phyloP scores from a whole-genome alignment of 495 filamentous ascomycete species.

The Aspergillus hancockii region DNA sequence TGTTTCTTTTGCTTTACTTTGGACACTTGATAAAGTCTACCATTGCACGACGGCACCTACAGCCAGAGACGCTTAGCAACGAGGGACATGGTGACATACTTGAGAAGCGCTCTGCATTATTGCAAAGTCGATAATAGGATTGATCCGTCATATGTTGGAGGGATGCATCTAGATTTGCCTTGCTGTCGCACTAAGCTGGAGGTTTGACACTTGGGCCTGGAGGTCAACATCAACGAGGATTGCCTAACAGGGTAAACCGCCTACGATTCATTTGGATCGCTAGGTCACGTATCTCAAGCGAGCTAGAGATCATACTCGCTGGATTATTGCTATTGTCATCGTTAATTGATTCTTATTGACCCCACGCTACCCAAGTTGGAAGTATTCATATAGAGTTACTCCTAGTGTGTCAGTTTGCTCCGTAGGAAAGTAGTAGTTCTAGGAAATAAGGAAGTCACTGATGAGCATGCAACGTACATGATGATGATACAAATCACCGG shows the following conservation, averaged over 20 bases:
- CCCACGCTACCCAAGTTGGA: background rate
- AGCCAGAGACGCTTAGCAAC: background rate
- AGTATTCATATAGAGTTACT: background rate
- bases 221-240: no score
- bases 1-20: conserved; percentile 51
- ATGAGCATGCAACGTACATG: no score
- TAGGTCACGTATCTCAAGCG: background rate
- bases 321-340: background rate
- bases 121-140: background rate
- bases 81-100: background rate
- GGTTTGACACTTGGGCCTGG: no score
- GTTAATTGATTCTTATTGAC: background rate
- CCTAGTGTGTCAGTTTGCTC: background rate
- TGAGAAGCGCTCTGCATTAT: background rate
- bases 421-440: background rate
- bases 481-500: no score
- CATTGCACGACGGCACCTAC: background rate
- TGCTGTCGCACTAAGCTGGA: background rate
- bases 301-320: background rate
- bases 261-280: no score
- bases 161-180: background rate
- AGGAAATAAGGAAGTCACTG: no score
- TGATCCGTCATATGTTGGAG: background rate
- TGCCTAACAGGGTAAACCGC: no score
- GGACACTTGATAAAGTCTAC: conserved; percentile 14